Evolutionary conservation across 2,329 filamentous ascomycete species (phyloP).

Genomic region (Exophiala mesophila): DNA sequence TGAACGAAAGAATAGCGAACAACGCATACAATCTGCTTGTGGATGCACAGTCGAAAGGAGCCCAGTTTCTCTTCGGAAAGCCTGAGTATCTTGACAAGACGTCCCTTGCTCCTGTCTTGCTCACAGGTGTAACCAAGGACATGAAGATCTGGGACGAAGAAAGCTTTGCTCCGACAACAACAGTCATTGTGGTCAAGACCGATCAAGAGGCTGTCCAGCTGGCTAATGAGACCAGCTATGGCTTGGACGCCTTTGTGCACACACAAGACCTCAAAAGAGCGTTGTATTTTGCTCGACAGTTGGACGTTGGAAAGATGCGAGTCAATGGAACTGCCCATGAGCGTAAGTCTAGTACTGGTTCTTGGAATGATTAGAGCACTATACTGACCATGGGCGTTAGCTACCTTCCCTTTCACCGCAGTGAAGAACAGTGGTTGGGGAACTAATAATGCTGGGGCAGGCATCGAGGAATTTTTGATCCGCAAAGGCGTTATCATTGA

Average conservation of each 20-base stretch:
- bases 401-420: conserved; percentile 5
- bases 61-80: conserved; percentile 1
- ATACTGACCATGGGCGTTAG: neutral
- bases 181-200: conserved; percentile 33
- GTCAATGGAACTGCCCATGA: conserved; percentile 4
- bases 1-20: neutral
- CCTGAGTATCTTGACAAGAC: neutral
- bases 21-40: conserved; percentile 1
- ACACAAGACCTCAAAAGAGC: conserved; percentile 37
- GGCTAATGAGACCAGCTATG: conserved; percentile 38
- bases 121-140: conserved; percentile 51
- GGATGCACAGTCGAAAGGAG: conserved; percentile 10
- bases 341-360: conserved; percentile 3
- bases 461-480: conserved; percentile 5
- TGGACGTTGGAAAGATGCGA: conserved; percentile 33
- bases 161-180: conserved; percentile 39
- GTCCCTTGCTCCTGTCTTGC: conserved; percentile 51
- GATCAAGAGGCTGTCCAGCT: conserved; percentile 35
- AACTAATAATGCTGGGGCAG: neutral
- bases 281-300: conserved; percentile 36
- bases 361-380: no score
- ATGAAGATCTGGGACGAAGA: conserved; percentile 58
- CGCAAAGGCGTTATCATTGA: conserved; percentile 5
- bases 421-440: conserved; percentile 8
- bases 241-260: conserved; percentile 38